Evolutionary conservation across 2,329 filamentous ascomycete species (phyloP), one percentile per base, ranked within the genome.

Genomic region (Fusarium ambrosium): DNA sequence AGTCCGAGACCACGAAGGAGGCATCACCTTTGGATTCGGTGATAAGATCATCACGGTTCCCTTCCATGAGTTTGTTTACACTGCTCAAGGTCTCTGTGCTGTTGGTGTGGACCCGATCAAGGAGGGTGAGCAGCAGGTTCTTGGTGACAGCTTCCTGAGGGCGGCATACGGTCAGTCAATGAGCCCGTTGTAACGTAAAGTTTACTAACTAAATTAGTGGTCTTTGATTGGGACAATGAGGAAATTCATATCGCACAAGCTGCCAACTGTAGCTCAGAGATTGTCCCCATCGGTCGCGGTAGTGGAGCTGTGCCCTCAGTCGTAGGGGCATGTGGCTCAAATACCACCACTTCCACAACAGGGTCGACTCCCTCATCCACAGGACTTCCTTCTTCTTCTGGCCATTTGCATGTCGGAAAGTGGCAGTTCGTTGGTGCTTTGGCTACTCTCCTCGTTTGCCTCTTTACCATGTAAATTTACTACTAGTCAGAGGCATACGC

Each of bases 111-210:
- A 65, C 24, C n/a, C 48, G 1, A 55, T 59, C 8, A 36, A 32
- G 20, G 85, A 77, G 27, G 71, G 77, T 13, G 77, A 79, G 51
- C 36, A 56, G 56, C 74, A 70, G 58, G 68, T 84, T 4, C 78
- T 85, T 6, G 84, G 84, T 20, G 82, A 82, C 62, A 83, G 82
- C 7, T 85, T 85, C 71, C 78, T 85, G n/a, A 77, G 82, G 9
- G 78, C 82, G 2, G 80, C 82, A 4, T 85, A 84, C 32, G 80
- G 59, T 62, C 1, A 34, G 59, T 48, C 0, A 1, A 41, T n/a
- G 6, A 45, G 4, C n/a, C 27, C 10, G 13, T 10, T 29, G 1
- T 7, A 4, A 24, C 9, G 11, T 6, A 0, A 8, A 41, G 10
- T 13, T 11, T 48, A 20, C 39, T 62, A 6, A 61, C 24, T 20